A percentile compares a stretch with the other conserved stretches of the same genome.
These are phyloP conservation scores for Favolaschia claudopus DNA, from an alignment of 768 basidiomycete genomes.

Conservation along the genomic window DNA sequence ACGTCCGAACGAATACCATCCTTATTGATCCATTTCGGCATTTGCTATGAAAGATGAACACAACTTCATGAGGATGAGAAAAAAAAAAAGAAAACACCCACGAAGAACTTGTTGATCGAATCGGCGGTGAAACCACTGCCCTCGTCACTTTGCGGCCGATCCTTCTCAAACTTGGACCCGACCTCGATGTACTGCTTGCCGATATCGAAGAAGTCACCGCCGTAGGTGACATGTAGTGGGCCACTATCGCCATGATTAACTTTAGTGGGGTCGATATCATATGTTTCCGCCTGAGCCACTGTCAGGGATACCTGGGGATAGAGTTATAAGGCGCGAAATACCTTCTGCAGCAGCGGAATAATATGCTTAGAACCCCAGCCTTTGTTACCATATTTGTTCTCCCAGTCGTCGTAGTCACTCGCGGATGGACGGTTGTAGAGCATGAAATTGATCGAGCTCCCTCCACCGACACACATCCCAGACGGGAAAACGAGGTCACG, in stretches of 20 bases:
- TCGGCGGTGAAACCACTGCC: constrained; percentile 23
- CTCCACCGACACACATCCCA: constrained; percentile 52
- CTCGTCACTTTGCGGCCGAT: not conserved
- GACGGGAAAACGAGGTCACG: constrained; percentile 37
- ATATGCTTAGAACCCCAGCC: constrained; percentile 38
- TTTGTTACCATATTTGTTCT: constrained; percentile 17
- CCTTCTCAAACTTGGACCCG: constrained; percentile 36
- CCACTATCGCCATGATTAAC: constrained; percentile 45
- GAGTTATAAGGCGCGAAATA: not conserved
- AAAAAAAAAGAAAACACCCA: not conserved
- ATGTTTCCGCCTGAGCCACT: constrained; percentile 37
- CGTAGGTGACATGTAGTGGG: constrained; percentile 34
- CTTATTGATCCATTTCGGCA: constrained; percentile 4
- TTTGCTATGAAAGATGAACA: not conserved
- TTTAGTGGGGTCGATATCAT: constrained; percentile 31
- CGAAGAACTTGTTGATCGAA: constrained; percentile 7
- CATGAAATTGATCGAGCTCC: constrained; percentile 51
- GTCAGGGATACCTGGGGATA: constrained; percentile 4
- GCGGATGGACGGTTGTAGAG: constrained; percentile 23
- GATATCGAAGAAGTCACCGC: constrained; percentile 1
- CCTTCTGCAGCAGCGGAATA: constrained; percentile 34
- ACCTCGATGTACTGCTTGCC: constrained; percentile 16
- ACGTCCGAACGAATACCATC: constrained; percentile 1
- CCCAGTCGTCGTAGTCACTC: constrained; percentile 39
- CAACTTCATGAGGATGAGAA: not conserved